Percentiles rank a stretch among this genome's conserved stretches.
These are phyloP conservation scores for Colletotrichum shisoi DNA, from an alignment of 2,329 filamentous ascomycete species.

Conservation along the genomic window DNA sequence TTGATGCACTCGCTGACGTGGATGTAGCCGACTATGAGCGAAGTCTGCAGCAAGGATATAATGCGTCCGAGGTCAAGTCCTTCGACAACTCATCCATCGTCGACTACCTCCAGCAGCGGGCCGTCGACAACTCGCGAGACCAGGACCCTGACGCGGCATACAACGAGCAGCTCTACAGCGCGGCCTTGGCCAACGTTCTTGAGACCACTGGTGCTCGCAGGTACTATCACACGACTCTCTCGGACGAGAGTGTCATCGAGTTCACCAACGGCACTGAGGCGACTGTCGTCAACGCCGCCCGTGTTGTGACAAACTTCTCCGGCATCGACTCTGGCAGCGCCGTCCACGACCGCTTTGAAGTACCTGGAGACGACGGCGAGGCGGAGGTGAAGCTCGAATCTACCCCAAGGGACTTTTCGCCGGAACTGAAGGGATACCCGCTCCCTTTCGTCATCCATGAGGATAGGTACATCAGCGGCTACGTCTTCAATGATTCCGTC, in stretches of 20 bases:
- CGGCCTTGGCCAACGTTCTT: constrained; percentile 22
- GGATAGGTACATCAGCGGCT: constrained; percentile 34
- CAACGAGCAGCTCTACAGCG: constrained; percentile 35
- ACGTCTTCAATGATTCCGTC: constrained; percentile 13
- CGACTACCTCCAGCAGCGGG: constrained; percentile 36
- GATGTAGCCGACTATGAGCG: constrained; percentile 29
- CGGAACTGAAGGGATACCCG: constrained; percentile 27
- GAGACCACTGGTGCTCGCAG: background rate
- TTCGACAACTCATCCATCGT: constrained; percentile 24
- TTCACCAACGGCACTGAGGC: constrained; percentile 36
- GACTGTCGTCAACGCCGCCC: constrained; percentile 30
- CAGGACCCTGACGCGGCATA: constrained; percentile 41
- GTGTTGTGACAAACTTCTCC: constrained; percentile 27
- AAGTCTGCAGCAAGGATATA: constrained; percentile 22
- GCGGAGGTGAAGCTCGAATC: background rate
- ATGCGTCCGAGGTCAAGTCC: constrained; percentile 20
- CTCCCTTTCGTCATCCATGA: constrained; percentile 27
- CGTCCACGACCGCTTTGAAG: constrained; percentile 36
- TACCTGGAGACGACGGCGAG: background rate
- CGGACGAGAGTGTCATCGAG: constrained; percentile 34
- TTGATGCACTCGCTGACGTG: background rate
- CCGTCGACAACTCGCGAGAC: constrained; percentile 32
- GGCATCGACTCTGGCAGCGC: constrained; percentile 27
- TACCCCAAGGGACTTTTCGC: background rate
- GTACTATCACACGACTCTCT: constrained; percentile 22